phyloP scores from a whole-genome alignment of 2,329 filamentous ascomycete species.

The Fusarium buxicola region DNA sequence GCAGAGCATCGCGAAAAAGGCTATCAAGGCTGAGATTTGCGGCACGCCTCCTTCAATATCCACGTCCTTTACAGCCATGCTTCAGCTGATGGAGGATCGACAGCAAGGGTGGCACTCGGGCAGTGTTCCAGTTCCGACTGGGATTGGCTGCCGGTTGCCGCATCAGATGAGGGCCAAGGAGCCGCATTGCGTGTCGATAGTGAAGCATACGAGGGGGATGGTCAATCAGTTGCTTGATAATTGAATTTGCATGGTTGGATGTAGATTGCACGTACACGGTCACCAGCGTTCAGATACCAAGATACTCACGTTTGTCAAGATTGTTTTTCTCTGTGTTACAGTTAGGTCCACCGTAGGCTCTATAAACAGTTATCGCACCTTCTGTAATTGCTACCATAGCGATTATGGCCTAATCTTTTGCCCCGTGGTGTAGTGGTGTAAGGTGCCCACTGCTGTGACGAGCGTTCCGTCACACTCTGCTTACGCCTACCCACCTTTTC shows the following conservation, averaged over 20 bases:
- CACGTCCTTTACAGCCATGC: slow-evolving; percentile 20
- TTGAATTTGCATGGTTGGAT: slow-evolving; percentile 6
- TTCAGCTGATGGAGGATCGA: slow-evolving; percentile 43
- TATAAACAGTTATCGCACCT: no score
- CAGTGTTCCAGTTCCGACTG: slow-evolving; percentile 1
- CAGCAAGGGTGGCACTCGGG: slow-evolving; percentile 43
- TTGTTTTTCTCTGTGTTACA: no score
- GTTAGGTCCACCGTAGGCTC: no score
- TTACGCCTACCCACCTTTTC: no score
- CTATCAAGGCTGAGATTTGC: slow-evolving; percentile 38
- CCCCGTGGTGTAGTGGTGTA: no score
- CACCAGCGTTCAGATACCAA: slow-evolving; percentile 9
- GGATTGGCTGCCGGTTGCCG: slow-evolving; percentile 10
- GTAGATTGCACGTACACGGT: neutral
- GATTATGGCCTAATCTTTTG: no score
- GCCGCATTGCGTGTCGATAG: slow-evolving; percentile 39
- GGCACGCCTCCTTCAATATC: slow-evolving; percentile 3
- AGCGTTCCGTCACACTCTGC: no score
- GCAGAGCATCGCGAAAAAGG: slow-evolving; percentile 35
- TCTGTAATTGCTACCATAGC: no score
- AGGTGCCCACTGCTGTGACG: no score
- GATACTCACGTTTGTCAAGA: neutral
- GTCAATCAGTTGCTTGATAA: slow-evolving; percentile 25
- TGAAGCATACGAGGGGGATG: slow-evolving; percentile 42
- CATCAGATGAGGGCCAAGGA: slow-evolving; percentile 36